A percentile compares a stretch with the other conserved stretches of the same genome.
These are phyloP conservation scores for Hypsizygus marmoreus DNA, from an alignment of 768 basidiomycete species.

Conservation along the genomic window DNA sequence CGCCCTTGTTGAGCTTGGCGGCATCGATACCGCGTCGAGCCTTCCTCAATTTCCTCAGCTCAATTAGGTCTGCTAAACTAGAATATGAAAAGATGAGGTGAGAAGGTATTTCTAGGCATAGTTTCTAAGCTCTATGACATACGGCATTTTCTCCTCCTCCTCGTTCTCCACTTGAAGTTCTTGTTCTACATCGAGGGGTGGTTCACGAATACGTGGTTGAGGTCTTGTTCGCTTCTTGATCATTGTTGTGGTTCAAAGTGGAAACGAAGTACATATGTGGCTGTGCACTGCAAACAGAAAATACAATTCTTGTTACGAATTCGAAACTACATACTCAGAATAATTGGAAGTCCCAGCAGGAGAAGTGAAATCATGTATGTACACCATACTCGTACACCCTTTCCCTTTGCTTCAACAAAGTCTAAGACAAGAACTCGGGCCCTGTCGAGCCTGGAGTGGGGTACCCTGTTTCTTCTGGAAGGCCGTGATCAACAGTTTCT, in stretches of 20 bases:
- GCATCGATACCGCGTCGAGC: constrained; percentile 83
- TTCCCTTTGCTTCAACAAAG: neutral
- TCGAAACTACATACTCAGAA: constrained; percentile 1
- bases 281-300: constrained; percentile 19
- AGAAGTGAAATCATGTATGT: constrained; percentile 12
- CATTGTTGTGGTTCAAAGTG: constrained; percentile 31
- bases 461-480: constrained; percentile 39
- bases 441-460: constrained; percentile 53
- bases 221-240: constrained; percentile 79
- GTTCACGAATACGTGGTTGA: constrained; percentile 56
- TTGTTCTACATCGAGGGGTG: constrained; percentile 42
- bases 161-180: constrained; percentile 41
- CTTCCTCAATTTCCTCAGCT: constrained; percentile 76
- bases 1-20: constrained; percentile 82
- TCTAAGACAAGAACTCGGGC: constrained; percentile 40
- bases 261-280: constrained; percentile 11
- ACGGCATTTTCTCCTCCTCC: constrained; percentile 53
- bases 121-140: too few relatives aligned
- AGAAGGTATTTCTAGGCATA: too few relatives aligned
- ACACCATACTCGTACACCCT: constrained; percentile 12
- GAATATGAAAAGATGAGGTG: too few relatives aligned
- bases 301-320: too few relatives aligned
- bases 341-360: constrained; percentile 7
- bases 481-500: constrained; percentile 9
- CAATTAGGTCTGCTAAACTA: constrained; percentile 82